These are phyloP conservation scores for Trypanosoma avium DNA, from an alignment of 208 protist species.

Conservation along the genomic window DNA sequence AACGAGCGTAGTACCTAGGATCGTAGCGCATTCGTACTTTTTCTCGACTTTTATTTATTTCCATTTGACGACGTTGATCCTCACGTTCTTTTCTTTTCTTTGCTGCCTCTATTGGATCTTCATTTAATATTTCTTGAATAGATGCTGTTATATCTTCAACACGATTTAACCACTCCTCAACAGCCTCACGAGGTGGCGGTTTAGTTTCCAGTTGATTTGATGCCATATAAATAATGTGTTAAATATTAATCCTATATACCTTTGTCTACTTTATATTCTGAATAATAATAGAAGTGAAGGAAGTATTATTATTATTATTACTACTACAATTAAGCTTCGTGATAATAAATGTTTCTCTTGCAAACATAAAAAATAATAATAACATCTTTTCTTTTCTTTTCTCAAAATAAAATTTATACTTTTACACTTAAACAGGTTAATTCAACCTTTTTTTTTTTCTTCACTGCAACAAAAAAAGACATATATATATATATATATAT, in stretches of 20 bases:
- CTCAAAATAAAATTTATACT: no score
- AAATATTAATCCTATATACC: slow-evolving; percentile 12
- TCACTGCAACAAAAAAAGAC: no score
- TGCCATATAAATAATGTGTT: background rate
- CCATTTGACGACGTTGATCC: slow-evolving; percentile 2
- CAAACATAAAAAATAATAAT: no score
- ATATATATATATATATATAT: slow-evolving; percentile 4
- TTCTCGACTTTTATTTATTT: slow-evolving; percentile 10
- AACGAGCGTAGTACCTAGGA: slow-evolving; percentile 40
- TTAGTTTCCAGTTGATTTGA: background rate
- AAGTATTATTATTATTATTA: slow-evolving; percentile 6
- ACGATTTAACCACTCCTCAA: slow-evolving; percentile 34
- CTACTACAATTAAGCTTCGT: no score
- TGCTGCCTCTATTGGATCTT: slow-evolving; percentile 33
- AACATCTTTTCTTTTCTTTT: no score
- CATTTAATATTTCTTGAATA: slow-evolving; percentile 39
- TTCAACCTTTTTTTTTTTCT: no score
- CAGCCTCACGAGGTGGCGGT: slow-evolving; percentile 27
- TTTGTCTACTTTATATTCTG: slow-evolving; percentile 4
- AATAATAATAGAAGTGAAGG: background rate
- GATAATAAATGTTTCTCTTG: no score
- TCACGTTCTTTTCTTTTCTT: slow-evolving; percentile 27
- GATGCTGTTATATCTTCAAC: slow-evolving; percentile 43
- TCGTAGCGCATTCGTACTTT: slow-evolving; percentile 51
- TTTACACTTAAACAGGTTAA: no score